A percentile compares a stretch with the other conserved stretches of the same genome.
Conservation (phyloP, 1,139 yeast species). For the Kodamaea arcana region DNA sequence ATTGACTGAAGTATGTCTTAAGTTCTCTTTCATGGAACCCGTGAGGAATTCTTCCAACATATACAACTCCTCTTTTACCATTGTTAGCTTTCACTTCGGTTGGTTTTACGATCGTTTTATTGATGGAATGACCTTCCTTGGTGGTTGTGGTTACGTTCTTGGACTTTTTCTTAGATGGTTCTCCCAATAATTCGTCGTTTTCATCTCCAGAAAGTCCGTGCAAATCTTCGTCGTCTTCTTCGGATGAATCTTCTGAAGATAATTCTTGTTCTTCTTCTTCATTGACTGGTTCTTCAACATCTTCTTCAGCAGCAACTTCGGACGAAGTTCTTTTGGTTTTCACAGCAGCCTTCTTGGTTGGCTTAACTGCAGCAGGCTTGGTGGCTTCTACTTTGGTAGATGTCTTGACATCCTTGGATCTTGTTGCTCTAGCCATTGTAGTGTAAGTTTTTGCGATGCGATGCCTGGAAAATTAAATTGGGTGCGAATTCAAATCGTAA, state of each 20-base stretch:
- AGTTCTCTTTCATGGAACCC: conserved; percentile 87
- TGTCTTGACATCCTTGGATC: conserved; percentile 1
- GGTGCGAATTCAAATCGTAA: neutral
- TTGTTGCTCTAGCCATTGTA: conserved; percentile 10
- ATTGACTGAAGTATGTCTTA: conserved; percentile 79
- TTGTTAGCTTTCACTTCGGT: conserved; percentile 15
- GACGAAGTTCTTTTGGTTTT: conserved; percentile 12
- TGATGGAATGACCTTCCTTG: conserved; percentile 16
- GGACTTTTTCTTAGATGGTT: conserved; percentile 9
- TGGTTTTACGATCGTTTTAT: conserved; percentile 21
- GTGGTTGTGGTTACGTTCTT: conserved; percentile 13
- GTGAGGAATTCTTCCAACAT: conserved; percentile 88
- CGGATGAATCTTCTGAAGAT: conserved; percentile 11
- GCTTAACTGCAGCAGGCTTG: conserved; percentile 5
- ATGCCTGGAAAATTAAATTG: neutral
- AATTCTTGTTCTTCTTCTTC: conserved; percentile 9
- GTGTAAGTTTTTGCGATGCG: conserved; percentile 1
- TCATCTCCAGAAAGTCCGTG: conserved; percentile 21
- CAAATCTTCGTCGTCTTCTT: conserved; percentile 21
- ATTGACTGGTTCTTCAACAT: conserved; percentile 30
- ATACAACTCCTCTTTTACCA: conserved; percentile 59
- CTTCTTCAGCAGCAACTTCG: conserved; percentile 15
- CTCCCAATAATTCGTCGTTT: conserved; percentile 14
- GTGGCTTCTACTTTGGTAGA: conserved; percentile 7
- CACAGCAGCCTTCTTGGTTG: conserved; percentile 5